Conservation (phyloP, 306 rosid genomes). For the Cucumis melo region DNA sequence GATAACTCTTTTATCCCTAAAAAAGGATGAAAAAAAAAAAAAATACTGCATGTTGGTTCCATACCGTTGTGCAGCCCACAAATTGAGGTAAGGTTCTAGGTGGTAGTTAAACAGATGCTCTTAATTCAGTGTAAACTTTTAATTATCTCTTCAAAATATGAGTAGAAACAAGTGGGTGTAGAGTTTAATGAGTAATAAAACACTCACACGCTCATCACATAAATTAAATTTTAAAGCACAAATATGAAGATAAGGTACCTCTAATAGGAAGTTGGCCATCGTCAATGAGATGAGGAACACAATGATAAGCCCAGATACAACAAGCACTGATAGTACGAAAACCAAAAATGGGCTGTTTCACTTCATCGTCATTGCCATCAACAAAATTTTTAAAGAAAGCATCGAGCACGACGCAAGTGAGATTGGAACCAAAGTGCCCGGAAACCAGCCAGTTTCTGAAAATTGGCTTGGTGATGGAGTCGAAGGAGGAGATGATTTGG, state of each 20-base stretch:
- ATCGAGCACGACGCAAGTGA: constrained; percentile 8
- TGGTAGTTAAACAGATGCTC: too few species aligned
- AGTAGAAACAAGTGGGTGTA: too few species aligned
- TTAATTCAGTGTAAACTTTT: too few species aligned
- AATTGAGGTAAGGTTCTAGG: too few species aligned
- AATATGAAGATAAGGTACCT: not conserved
- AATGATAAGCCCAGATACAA: not conserved
- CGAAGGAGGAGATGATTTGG: not conserved
- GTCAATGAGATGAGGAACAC: constrained; percentile 4
- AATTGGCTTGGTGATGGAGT: not conserved
- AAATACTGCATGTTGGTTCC: too few species aligned
- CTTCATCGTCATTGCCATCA: constrained; percentile 1
- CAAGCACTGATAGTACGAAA: constrained; percentile 3
- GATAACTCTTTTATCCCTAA: too few species aligned
- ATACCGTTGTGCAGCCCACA: too few species aligned
- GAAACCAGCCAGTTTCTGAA: not conserved
- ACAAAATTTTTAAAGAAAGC: constrained; percentile 3
- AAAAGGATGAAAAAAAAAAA: too few species aligned
- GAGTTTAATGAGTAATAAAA: too few species aligned
- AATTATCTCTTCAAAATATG: too few species aligned
- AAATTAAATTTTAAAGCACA: too few species aligned
- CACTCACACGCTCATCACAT: not conserved
- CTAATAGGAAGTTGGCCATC: constrained; percentile 6
- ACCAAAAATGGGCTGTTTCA: not conserved
- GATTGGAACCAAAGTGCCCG: not conserved